Conservation (phyloP, 306 rosid genomes). For the Senna siamea region DNA sequence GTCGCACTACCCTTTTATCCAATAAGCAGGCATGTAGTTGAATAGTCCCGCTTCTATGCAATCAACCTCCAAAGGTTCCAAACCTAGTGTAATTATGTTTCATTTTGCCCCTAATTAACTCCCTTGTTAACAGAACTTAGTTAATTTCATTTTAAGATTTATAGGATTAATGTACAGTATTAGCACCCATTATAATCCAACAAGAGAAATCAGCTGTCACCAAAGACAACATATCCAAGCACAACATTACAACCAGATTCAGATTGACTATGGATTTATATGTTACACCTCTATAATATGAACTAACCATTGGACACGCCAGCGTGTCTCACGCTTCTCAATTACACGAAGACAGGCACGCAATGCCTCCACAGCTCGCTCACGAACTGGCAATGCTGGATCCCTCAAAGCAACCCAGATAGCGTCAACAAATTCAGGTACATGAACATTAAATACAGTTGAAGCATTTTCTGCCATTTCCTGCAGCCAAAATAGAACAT, state of each 20-base stretch:
- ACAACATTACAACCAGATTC: slow-evolving; percentile 29
- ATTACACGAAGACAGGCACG: slow-evolving; percentile 97
- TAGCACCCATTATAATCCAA: not conserved
- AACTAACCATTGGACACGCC: slow-evolving; percentile 98
- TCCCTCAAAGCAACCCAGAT: slow-evolving; percentile 99
- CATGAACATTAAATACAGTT: slow-evolving; percentile 94
- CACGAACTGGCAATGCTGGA: slow-evolving; percentile 87
- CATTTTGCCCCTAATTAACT: slow-evolving; percentile 8
- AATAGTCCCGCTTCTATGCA: not conserved
- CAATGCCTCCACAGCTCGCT: slow-evolving; percentile 96
- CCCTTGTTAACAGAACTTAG: not conserved
- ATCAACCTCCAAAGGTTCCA: slow-evolving; percentile 17
- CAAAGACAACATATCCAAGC: slow-evolving; percentile 24
- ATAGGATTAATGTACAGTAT: not conserved
- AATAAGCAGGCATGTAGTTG: slow-evolving; percentile 23
- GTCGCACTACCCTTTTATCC: not conserved
- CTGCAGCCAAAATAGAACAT: slow-evolving; percentile 52
- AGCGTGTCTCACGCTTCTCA: slow-evolving; percentile 95
- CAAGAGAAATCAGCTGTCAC: slow-evolving; percentile 2
- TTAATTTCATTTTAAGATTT: not conserved
- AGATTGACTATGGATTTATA: slow-evolving; percentile 1
- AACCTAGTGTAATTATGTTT: slow-evolving; percentile 12
- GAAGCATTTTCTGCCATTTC: slow-evolving; percentile 99
- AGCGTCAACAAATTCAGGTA: slow-evolving; percentile 95
- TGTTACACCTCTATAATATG: slow-evolving; percentile 17